Conservation (phyloP, 2,329 filamentous ascomycete species). For the Plectosphaerella cucumerina region DNA sequence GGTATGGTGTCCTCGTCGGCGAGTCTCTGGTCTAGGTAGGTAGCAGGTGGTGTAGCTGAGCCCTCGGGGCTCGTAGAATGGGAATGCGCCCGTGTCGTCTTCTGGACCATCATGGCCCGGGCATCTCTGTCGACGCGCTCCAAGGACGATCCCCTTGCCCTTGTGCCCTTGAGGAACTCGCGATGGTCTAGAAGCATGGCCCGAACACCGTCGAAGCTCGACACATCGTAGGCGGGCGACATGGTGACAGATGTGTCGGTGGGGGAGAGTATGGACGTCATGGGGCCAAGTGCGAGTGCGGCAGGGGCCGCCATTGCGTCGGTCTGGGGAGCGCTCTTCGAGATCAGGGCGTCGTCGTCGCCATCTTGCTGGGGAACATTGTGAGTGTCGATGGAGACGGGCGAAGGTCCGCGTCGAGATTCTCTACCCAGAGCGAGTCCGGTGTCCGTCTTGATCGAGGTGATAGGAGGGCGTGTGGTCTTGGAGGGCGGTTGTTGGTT, state of each 20-base stretch:
- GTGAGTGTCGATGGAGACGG: slow-evolving; percentile 7
- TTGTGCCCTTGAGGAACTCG: slow-evolving; percentile 21
- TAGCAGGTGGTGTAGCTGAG: slow-evolving; percentile 15
- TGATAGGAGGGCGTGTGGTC: slow-evolving; percentile 4
- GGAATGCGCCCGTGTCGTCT: slow-evolving; percentile 13
- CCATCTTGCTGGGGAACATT: slow-evolving; percentile 30
- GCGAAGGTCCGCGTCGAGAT: neutral
- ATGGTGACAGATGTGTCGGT: slow-evolving; percentile 21
- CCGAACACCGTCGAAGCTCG: slow-evolving; percentile 26
- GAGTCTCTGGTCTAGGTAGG: slow-evolving; percentile 8
- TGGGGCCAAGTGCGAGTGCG: slow-evolving; percentile 20
- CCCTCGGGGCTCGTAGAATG: slow-evolving; percentile 20
- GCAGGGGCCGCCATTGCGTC: slow-evolving; percentile 24
- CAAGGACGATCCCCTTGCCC: slow-evolving; percentile 21
- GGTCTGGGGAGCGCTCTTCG: slow-evolving; percentile 23
- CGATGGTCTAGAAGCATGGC: slow-evolving; percentile 31
- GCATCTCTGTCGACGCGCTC: slow-evolving; percentile 30
- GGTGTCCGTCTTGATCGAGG: neutral
- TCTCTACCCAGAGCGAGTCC: neutral
- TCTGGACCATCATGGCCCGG: slow-evolving; percentile 13
- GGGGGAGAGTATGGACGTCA: slow-evolving; percentile 14
- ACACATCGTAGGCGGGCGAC: slow-evolving; percentile 26
- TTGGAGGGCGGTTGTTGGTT: slow-evolving; percentile 3
- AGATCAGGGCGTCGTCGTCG: slow-evolving; percentile 32
- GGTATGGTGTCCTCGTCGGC: slow-evolving; percentile 14